These are phyloP conservation scores for Penicillium digitatum DNA, from an alignment of 2,329 filamentous ascomycete genomes.

Conservation along the genomic window DNA sequence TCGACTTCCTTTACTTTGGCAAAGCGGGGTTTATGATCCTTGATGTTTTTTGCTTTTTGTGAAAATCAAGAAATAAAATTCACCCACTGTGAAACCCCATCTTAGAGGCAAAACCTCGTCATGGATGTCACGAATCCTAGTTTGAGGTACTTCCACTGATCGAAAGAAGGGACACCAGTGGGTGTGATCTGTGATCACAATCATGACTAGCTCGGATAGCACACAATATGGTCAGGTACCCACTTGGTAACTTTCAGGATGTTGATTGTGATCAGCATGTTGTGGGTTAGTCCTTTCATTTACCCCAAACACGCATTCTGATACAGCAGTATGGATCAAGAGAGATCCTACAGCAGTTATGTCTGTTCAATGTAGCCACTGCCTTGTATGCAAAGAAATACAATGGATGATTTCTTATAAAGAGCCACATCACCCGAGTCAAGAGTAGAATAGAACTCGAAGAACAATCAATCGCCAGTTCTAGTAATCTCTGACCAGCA, in stretches of 20 bases:
- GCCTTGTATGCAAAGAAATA: neutral
- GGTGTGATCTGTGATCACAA: conserved; percentile 4
- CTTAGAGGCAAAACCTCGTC: neutral
- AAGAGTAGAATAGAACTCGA: neutral
- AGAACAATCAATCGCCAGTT: neutral
- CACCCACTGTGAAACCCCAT: neutral
- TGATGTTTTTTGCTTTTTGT: neutral
- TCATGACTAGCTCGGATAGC: conserved; percentile 1
- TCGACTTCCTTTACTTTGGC: neutral
- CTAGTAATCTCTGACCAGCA: neutral
- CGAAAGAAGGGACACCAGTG: neutral
- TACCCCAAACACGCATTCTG: conserved; percentile 5
- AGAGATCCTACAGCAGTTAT: neutral
- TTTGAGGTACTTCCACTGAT: neutral
- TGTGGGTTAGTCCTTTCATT: conserved; percentile 2
- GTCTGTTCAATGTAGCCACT: neutral
- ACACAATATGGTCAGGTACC: neutral
- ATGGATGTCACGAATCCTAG: neutral
- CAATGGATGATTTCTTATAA: too few relatives aligned
- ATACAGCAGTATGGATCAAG: neutral
- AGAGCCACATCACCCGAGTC: neutral
- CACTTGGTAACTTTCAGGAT: conserved; percentile 4
- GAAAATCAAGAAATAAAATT: neutral
- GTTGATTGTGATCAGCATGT: conserved; percentile 7
- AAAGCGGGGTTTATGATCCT: neutral